These are phyloP conservation scores for Gossypium davidsonii DNA, from an alignment of 441 rosid species.

Conservation along the genomic window DNA sequence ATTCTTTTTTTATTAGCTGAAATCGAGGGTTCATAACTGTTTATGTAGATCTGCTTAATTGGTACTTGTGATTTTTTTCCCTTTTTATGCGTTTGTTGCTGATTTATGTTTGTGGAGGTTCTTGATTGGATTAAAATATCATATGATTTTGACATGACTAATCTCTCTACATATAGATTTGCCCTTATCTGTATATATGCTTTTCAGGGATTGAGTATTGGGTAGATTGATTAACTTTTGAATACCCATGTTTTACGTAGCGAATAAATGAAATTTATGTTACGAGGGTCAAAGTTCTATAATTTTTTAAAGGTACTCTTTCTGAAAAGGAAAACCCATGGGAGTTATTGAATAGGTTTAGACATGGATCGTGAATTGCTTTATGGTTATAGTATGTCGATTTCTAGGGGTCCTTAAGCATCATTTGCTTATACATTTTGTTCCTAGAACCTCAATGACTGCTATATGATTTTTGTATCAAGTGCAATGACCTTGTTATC, in stretches of 20 bases:
- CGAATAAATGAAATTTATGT: neutral
- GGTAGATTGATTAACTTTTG: neutral
- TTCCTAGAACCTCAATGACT: neutral
- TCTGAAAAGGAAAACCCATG: neutral
- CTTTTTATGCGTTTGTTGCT: neutral
- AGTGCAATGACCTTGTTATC: neutral
- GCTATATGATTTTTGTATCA: neutral
- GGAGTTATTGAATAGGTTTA: neutral
- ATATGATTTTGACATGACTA: neutral
- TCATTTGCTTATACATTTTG: neutral
- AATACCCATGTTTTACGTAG: neutral
- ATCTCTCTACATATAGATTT: neutral
- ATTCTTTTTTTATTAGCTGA: neutral
- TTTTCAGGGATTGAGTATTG: neutral
- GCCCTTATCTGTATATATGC: neutral
- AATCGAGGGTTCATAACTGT: conserved; percentile 3
- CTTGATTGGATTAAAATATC: neutral
- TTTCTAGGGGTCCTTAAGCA: neutral
- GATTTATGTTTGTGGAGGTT: neutral
- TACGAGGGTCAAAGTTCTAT: neutral
- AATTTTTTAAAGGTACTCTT: neutral
- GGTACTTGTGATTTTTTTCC: neutral
- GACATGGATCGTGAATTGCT: neutral
- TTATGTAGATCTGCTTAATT: conserved; percentile 14
- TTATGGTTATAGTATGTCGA: neutral